Evolutionary conservation across 768 basidiomycete species (phyloP), one percentile per base, ranked within the genome.

Genomic region (Boletus rubescentipes): DNA sequence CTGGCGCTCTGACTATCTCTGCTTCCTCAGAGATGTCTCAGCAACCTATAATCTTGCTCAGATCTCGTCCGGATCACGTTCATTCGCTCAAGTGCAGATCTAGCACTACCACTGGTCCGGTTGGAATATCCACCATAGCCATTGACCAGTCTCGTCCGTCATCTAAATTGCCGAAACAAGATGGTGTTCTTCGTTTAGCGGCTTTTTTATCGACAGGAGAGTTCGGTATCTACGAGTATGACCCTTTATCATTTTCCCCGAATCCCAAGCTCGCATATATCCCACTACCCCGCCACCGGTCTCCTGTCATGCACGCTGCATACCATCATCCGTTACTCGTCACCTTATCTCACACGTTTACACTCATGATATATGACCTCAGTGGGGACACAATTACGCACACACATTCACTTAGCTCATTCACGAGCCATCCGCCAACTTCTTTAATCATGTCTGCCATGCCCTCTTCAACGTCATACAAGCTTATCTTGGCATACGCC

Each of bases 251-350:
- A 9, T 58, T 67, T 21, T 76, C 79, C n/a, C 58, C 70, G 3
- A 73, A 75, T 30, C 62, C 67, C 2, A 76, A 74, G 46, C 67
- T 79, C 41, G 71, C 77, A 14, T 83, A 86, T 63, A 65, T 77
- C 36, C 84, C 84, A 16, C 54, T 66, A 9, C 55, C 63, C 26
- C 72, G 71, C 35, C 67, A 74, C 41, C 73, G 82, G 41, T 67
- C 77, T 12, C 76, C 77, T 16, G 78, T 87, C 53, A 76, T 80
- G 43, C 84, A 84, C 42, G 87, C 85, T 14, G 88, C 79, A 9
- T 93, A 89, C 63, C 83, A 91, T 60, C 87, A 91, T 54, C 91
- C 89, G 2, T 71, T 93, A 6, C 83, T 93, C 46, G 78, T 89
- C 45, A 83, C 87, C 0, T 75, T 93, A 43, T 86, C 90, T 23